Evolutionary conservation across 805 yeast species (phyloP), one percentile per base, ranked within the genome.

Genomic region (Starmera caribaea): DNA sequence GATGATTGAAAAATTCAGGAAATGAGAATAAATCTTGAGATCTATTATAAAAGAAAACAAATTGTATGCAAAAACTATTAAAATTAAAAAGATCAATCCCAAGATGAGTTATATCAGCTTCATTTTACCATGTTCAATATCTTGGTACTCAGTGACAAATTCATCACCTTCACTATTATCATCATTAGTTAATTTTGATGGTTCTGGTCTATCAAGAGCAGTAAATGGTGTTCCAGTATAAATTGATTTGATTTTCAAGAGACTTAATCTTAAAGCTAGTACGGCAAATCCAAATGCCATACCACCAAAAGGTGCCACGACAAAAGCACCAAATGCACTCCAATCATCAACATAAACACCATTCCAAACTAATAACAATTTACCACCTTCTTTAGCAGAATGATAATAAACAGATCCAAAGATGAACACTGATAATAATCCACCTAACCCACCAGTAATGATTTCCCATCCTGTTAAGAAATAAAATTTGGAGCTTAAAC

Each of bases 291-390:
- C 79, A 44, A 79, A 65, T 6, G 81, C 45, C 2, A 88, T 46
- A 10, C 90, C 87, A 24, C 90, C 94, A 32, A 79, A 69, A 6
- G 96, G 96, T 1, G 96, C 92, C 45, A 81, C 83, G 7, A 84
- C 90, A 61, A 89, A 89, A 2, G 96, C 96, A 17, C 95, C 97
- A 63, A 89, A 89, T 0, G 95, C 79, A 51, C 94, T 85, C 96
- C 96, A 89, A 55, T 89, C 96, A 37, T 71, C 73, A 26, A 17
- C 13, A 53, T 89, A 89, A 24, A 89, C 63, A 34, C 97, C 96
- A 51, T 82, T 78, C 76, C 80, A 74, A 39, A 89, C 68, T 42
- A 89, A 64, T 38, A 89, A 62, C 38, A 89, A 68, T 45, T 70
- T 70, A 14, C 82, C 96, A 50, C 96, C 97, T 44, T 79, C 84